phyloP scores from a whole-genome alignment of 352 stramenopile species.

The Phytophthora ohioensis region DNA sequence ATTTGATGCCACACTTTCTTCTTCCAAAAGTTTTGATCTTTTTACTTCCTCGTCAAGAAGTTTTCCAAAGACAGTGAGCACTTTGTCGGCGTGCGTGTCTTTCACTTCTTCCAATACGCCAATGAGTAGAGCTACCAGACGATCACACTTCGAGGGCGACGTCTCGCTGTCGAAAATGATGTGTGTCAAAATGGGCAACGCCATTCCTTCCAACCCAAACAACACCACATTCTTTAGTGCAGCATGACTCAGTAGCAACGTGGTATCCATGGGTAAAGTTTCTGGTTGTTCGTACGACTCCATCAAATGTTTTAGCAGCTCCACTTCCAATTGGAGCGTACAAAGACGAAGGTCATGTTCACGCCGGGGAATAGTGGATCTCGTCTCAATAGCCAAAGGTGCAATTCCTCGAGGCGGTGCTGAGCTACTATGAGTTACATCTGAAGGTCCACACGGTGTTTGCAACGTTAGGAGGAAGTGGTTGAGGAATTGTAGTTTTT shows the following conservation, averaged over 20 bases:
- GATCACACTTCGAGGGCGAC: constrained; percentile 44
- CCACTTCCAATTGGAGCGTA: constrained; percentile 29
- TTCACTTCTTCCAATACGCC: constrained; percentile 76
- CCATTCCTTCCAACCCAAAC: constrained; percentile 42
- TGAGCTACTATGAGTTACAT: constrained; percentile 8
- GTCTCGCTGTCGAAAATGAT: constrained; percentile 27
- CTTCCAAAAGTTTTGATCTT: neutral
- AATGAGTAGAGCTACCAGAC: constrained; percentile 62
- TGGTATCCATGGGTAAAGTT: constrained; percentile 36
- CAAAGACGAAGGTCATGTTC: constrained; percentile 26
- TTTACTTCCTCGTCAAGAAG: constrained; percentile 49
- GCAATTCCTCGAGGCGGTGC: constrained; percentile 23
- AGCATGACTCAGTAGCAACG: constrained; percentile 52
- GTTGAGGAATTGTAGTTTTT: constrained; percentile 58
- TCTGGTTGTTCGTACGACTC: constrained; percentile 14
- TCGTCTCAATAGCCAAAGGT: constrained; percentile 35
- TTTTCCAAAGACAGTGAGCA: constrained; percentile 50
- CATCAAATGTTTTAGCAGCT: constrained; percentile 25
- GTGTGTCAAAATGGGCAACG: constrained; percentile 30
- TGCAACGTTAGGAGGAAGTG: constrained; percentile 61
- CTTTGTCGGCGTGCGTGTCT: constrained; percentile 48
- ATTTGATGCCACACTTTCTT: neutral
- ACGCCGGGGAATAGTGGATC: neutral
- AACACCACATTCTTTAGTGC: constrained; percentile 58
- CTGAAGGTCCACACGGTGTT: constrained; percentile 17